Conservation (phyloP, 495 filamentous ascomycete genomes). For the Penicillium verhagenii region DNA sequence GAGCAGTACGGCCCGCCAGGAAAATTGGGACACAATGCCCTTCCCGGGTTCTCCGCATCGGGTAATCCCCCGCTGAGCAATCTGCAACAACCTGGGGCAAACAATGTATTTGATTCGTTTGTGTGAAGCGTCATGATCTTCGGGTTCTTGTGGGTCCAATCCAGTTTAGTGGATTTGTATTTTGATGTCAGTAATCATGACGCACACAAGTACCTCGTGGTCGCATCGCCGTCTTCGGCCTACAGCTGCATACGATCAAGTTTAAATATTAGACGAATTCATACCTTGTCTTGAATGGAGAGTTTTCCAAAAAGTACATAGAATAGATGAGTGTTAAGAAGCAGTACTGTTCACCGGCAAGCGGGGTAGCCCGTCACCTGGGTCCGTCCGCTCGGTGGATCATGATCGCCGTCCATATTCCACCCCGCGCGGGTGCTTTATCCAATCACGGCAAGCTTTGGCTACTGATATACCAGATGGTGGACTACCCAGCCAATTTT, state of each 20-base stretch:
- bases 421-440: background rate
- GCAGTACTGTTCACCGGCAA: no score
- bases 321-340: background rate
- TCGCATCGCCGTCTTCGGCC: background rate
- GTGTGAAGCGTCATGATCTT: background rate
- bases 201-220: background rate
- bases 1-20: conserved; percentile 3
- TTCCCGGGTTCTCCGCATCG: conserved; percentile 6
- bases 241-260: background rate
- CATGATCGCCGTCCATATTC: background rate
- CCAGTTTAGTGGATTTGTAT: background rate
- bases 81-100: background rate
- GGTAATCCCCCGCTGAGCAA: background rate
- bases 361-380: background rate
- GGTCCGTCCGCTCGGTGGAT: background rate
- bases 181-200: background rate
- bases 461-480: background rate
- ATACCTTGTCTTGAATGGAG: background rate
- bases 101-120: background rate
- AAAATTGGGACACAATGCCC: background rate
- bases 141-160: background rate
- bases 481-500: background rate
- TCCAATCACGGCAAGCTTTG: background rate
- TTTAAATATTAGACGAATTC: background rate
- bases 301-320: background rate